Conservation (phyloP, 257 asterid species). For the Marsdenia floribunda region DNA sequence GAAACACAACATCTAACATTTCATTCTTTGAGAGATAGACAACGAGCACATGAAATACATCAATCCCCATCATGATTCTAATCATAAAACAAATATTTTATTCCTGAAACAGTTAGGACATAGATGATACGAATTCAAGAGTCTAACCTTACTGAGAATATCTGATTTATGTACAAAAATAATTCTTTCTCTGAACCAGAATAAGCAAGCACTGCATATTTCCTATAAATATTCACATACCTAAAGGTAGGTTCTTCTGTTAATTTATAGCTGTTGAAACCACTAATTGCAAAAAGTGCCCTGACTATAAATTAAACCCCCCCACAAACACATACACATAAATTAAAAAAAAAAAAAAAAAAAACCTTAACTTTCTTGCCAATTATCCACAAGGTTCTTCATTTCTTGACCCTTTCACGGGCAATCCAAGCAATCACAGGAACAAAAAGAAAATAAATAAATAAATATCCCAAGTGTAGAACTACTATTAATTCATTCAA, state of each 20-base stretch:
- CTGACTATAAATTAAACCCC: not conserved
- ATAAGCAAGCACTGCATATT: too few species aligned
- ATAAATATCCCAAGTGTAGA: constrained; percentile 1
- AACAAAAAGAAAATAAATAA: not conserved
- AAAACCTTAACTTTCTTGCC: not conserved
- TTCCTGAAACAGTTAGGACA: not conserved
- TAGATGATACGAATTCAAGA: not conserved
- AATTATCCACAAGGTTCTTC: constrained; percentile 1
- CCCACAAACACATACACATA: too few species aligned
- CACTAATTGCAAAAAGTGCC: not conserved
- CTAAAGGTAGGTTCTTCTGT: not conserved
- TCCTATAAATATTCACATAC: too few species aligned
- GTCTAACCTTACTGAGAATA: not conserved
- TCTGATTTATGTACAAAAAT: not conserved
- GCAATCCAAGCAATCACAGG: not conserved
- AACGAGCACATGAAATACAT: not conserved
- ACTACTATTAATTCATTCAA: not conserved
- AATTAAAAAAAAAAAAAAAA: not conserved
- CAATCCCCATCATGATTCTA: not conserved
- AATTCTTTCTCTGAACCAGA: not conserved
- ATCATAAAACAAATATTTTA: not conserved
- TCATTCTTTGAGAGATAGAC: not conserved
- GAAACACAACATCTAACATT: not conserved
- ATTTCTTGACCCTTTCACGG: not conserved
- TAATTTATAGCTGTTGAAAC: not conserved